Evolutionary conservation across 495 filamentous ascomycete genomes (phyloP), one percentile per base, ranked within the genome.

Genomic region (Xanthoparmelia taractica): DNA sequence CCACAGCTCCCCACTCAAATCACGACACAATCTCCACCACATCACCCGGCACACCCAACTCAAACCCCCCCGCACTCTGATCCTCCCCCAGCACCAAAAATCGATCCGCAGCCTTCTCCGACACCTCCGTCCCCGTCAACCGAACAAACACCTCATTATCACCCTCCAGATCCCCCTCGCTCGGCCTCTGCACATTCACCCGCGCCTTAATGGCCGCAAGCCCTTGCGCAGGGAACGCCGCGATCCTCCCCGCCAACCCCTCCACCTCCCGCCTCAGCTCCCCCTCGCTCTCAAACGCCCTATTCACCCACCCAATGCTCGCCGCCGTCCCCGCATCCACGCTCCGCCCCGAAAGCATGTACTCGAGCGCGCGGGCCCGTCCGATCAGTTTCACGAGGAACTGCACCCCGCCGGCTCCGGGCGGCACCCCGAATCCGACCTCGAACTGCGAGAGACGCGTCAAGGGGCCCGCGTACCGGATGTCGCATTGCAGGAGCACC

Each of bases 401-500:
- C 8, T 48, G 57, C 29, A 58, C 33, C 2, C 63, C 63, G 33
- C 63, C 63, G 1, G 56, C 63, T 8, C 57, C 54, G 15, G 63
- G 38, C 17, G 52, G 36, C 23, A 60, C 25, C n/a, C 57, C 57
- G 20, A 45, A 37, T 12, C 29, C 61, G 29, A 59, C 59, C 57
- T 72, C 70, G 31, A 63, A 33, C 2, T 57, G 62, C 18, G 67
- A 66, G 20, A 67, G 34, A 18, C 38, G 34, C 1, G 70, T 63
- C 2, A 27, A 43, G 10, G 71, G 71, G 8, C 71, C 71, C 5
- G 65, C 71, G 59, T 69, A 73, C 38, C 67, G 65, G 65, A 73
- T 69, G 40, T 73, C 71, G 61, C 59, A 65, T 29, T 71, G 63
- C 0, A 63, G 25, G 15, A 54, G 43, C 47, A 69, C 18, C 56